These are phyloP conservation scores for Colletotrichum australisinense DNA, from an alignment of 2,329 filamentous ascomycete species.

Conservation along the genomic window DNA sequence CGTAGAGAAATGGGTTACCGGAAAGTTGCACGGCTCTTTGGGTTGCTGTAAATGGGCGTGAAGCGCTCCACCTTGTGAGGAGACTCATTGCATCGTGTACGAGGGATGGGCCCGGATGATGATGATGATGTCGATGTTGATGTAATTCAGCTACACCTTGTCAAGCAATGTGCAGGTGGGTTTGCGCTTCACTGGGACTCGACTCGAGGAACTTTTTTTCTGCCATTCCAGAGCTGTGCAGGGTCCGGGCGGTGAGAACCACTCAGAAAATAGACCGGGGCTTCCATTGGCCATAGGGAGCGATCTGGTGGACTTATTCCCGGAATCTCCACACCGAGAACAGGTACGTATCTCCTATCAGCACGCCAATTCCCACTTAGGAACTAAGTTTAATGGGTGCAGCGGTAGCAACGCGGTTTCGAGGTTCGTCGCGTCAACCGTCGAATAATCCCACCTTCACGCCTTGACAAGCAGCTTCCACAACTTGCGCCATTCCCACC, in stretches of 20 bases:
- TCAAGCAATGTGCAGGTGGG: not conserved
- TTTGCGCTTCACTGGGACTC: not conserved
- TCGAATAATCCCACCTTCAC: not conserved
- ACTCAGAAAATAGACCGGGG: not conserved
- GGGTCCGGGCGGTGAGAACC: constrained; percentile 24
- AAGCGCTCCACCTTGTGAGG: constrained; percentile 26
- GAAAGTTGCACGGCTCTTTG: not conserved
- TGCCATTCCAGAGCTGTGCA: constrained; percentile 16
- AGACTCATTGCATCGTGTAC: constrained; percentile 37
- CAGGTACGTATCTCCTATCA: constrained; percentile 3
- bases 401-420: constrained; percentile 23
- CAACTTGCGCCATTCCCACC: not conserved
- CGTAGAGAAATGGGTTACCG: not conserved
- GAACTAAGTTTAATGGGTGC: constrained; percentile 5
- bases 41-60: constrained; percentile 1
- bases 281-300: not conserved
- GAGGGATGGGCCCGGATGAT: constrained; percentile 1
- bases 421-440: constrained; percentile 22
- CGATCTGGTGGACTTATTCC: not conserved
- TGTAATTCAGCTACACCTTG: not conserved
- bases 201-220: constrained; percentile 23
- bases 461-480: not conserved
- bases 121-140: not conserved
- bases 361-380: not conserved
- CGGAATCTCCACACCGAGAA: not conserved